Percentiles rank a stretch among this genome's conserved stretches.
Conservation (phyloP, 495 filamentous ascomycete species). For the Hypomontagnella submonticulosa region DNA sequence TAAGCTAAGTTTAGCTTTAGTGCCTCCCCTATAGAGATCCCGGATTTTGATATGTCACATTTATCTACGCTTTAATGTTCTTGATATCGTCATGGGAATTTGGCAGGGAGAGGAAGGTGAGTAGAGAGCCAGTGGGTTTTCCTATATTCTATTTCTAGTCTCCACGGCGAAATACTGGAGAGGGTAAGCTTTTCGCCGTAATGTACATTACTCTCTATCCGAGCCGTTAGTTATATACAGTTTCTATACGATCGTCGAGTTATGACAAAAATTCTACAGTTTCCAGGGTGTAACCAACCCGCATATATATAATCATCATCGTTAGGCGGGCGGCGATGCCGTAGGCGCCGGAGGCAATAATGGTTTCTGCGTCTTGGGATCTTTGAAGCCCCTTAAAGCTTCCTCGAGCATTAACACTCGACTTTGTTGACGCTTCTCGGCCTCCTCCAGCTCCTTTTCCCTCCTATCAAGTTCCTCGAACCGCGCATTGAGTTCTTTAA, state of each 20-base stretch:
- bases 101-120: not conserved
- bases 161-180: not conserved
- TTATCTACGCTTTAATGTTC: too few species aligned
- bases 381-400: conserved; percentile 69
- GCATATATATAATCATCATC: not conserved
- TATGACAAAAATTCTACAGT: not conserved
- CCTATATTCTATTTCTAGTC: conserved; percentile 10
- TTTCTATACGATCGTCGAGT: too few species aligned
- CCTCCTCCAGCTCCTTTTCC: conserved; percentile 72
- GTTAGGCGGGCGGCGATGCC: conserved; percentile 22
- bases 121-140: conserved; percentile 18
- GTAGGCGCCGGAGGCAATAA: conserved; percentile 48
- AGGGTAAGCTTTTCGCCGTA: not conserved
- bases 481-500: conserved; percentile 77
- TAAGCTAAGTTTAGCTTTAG: too few species aligned
- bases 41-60: too few species aligned
- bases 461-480: conserved; percentile 68
- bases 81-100: too few species aligned
- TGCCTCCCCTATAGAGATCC: too few species aligned
- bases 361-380: conserved; percentile 61
- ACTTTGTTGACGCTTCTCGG: conserved; percentile 65
- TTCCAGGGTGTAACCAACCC: not conserved
- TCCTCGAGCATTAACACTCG: conserved; percentile 75
- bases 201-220: not conserved
- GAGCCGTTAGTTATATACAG: too few species aligned